Percentiles rank a stretch among this genome's conserved stretches.
Evolutionary conservation across 306 rosid genomes (phyloP).

Genomic region (Cucumis hystrix): DNA sequence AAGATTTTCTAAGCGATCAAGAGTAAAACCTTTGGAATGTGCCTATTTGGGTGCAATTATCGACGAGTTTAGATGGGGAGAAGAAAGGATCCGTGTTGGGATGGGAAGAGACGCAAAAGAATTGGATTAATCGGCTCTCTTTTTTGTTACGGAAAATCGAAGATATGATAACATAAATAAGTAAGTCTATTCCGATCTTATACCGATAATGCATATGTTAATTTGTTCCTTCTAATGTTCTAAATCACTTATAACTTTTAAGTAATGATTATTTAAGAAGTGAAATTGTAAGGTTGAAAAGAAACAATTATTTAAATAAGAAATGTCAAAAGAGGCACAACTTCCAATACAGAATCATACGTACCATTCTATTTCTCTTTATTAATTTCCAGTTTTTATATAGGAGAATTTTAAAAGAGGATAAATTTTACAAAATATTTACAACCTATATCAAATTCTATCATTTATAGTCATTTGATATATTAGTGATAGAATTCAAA

Average conservation of each 20-base stretch:
- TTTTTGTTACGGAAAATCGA: not conserved
- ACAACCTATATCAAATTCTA: no score
- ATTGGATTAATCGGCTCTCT: conserved; percentile 34
- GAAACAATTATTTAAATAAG: no score
- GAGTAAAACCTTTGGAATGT: conserved; percentile 36
- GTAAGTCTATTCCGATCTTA: not conserved
- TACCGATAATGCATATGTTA: no score
- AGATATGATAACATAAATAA: not conserved
- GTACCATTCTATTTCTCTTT: not conserved
- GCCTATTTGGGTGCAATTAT: conserved; percentile 66
- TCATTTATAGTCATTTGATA: no score
- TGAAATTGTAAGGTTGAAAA: no score
- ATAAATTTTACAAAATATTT: no score
- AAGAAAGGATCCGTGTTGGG: conserved; percentile 60
- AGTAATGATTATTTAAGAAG: no score
- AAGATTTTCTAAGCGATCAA: conserved; percentile 32
- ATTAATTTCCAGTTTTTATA: no score
- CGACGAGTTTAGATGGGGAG: conserved; percentile 63
- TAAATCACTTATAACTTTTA: no score
- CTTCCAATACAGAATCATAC: not conserved
- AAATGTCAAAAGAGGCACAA: not conserved
- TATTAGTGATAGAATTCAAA: no score
- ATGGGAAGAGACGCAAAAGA: conserved; percentile 36
- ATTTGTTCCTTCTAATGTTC: no score
- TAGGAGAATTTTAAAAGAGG: no score